Percentiles rank a stretch among this genome's conserved stretches.
Evolutionary conservation across 1,284 basidiomycete genomes (phyloP).

Genomic region (Ceraceosorus guamensis): DNA sequence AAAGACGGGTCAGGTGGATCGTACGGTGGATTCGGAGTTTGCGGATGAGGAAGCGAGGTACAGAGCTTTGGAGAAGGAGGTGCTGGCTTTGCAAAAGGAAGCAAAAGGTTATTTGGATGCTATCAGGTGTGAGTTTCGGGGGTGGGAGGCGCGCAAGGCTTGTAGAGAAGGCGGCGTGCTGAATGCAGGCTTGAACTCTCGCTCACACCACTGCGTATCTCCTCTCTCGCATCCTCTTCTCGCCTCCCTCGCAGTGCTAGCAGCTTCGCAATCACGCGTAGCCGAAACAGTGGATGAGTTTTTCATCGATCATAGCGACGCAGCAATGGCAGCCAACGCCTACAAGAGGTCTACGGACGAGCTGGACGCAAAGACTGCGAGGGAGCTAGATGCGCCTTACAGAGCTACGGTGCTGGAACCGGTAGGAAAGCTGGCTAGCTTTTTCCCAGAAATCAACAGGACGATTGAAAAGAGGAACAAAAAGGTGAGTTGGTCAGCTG

Average conservation of each 20-base stretch:
- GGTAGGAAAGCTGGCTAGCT: slow-evolving; percentile 82
- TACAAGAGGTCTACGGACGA: slow-evolving; percentile 94
- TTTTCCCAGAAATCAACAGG: slow-evolving; percentile 89
- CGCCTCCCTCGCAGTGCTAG: slow-evolving; percentile 79
- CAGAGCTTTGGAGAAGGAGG: slow-evolving; percentile 61
- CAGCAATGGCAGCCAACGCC: slow-evolving; percentile 92
- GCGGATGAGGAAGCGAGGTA: slow-evolving; percentile 84
- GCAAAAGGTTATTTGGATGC: slow-evolving; percentile 91
- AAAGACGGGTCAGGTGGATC: slow-evolving; percentile 86
- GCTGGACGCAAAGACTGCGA: slow-evolving; percentile 72
- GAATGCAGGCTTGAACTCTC: neutral
- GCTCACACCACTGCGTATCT: neutral
- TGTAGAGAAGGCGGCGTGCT: neutral
- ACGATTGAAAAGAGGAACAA: slow-evolving; percentile 90
- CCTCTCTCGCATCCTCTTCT: neutral
- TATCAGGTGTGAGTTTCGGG: slow-evolving; percentile 55
- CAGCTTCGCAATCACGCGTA: slow-evolving; percentile 81
- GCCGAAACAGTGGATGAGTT: slow-evolving; percentile 90
- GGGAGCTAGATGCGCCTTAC: slow-evolving; percentile 87
- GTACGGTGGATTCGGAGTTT: slow-evolving; percentile 89
- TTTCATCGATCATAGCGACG: slow-evolving; percentile 61
- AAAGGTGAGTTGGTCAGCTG: slow-evolving; percentile 60
- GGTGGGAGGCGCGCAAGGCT: neutral
- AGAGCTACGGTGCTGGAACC: slow-evolving; percentile 92
- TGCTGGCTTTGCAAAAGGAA: slow-evolving; percentile 76